Evolutionary conservation across 768 basidiomycete genomes (phyloP).

Genomic region (Sporobolomyces pararoseus): DNA sequence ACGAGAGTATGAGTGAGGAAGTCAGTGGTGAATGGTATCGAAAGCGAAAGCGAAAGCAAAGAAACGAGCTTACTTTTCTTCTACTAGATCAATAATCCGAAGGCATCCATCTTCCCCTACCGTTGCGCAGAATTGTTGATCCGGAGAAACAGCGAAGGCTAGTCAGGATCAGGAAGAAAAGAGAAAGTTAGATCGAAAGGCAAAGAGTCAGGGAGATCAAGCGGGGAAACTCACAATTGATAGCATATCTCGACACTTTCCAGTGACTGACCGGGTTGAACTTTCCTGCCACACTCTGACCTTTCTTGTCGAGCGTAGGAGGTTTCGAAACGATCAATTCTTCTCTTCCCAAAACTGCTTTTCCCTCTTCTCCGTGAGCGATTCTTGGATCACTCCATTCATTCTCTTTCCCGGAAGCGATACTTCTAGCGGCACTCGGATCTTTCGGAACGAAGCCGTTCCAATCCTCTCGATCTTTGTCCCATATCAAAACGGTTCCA

Average conservation of each 20-base stretch:
- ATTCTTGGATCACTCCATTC: conserved; percentile 25
- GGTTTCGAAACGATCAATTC: conserved; percentile 44
- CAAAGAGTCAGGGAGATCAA: not conserved
- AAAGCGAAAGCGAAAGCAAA: no score
- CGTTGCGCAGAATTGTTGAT: conserved; percentile 81
- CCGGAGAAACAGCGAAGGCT: conserved; percentile 93
- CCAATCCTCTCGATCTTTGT: conserved; percentile 79
- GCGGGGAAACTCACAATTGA: conserved; percentile 62
- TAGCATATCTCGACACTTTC: conserved; percentile 66
- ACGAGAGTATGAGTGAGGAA: not conserved
- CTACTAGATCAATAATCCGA: conserved; percentile 79
- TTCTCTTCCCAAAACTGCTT: conserved; percentile 47
- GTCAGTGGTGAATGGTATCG: not conserved
- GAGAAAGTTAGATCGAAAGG: not conserved
- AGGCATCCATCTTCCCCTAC: conserved; percentile 90
- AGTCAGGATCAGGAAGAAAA: not conserved
- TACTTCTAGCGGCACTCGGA: conserved; percentile 34
- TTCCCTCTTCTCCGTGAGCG: conserved; percentile 55
- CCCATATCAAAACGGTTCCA: conserved; percentile 82
- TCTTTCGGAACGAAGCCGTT: conserved; percentile 43
- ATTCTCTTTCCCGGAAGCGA: conserved; percentile 10
- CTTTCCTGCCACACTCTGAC: conserved; percentile 56
- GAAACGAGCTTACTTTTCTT: conserved; percentile 74
- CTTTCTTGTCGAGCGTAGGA: conserved; percentile 59
- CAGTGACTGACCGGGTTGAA: conserved; percentile 84